Base-by-base conservation (phyloP, 352 stramenopile genomes). In the Phytophthora constricta region DNA sequence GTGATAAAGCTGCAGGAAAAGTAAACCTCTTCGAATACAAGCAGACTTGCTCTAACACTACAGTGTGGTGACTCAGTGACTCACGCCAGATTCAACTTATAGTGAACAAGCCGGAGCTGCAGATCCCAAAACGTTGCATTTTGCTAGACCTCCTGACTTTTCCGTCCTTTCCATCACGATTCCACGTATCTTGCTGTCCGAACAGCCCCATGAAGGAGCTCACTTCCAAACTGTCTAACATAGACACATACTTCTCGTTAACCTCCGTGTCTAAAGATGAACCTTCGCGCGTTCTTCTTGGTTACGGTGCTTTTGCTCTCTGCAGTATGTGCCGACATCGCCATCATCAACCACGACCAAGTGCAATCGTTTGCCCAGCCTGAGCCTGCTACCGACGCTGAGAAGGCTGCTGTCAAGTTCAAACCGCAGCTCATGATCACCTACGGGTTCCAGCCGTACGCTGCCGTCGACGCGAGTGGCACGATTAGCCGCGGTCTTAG, bases 371-470 rank as follows among this genome's bases (percentile, higher is more conserved):
- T 68, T 33, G n/a, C 51, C 28, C 60, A 68, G n/a, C 43, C 20
- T 3, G 31, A 31, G 7, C 60, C 46, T 8, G n/a, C 58, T 33
- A 58, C 57, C 23, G 57, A 65, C 33, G 27, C 45, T 5, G 31
- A 65, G 46, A 65, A 58, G 20, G 33, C 37, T 22, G 57, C 46
- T 16, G 47, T 65, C 57, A 65, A 65, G 47, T 65, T 58, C 33
- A 65, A 65, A 13, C 57, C 57, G 9, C 57, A 65, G 23, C 66
- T 80, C 43, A 22, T 62, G 28, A 62, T 76, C 33, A 65, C 57
- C 25, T 77, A 77, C 61, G 65, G 66, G 11, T 80, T 68, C 58
- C 62, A 68, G 28, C 48, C 72, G 43, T 80, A 77, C 65, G 64
- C 72, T 17, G 72, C 68, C 10, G 72, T 80, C 17, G 56, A 80